phyloP scores from a whole-genome alignment of 306 rosid genomes.

The Lathyrus aphaca region DNA sequence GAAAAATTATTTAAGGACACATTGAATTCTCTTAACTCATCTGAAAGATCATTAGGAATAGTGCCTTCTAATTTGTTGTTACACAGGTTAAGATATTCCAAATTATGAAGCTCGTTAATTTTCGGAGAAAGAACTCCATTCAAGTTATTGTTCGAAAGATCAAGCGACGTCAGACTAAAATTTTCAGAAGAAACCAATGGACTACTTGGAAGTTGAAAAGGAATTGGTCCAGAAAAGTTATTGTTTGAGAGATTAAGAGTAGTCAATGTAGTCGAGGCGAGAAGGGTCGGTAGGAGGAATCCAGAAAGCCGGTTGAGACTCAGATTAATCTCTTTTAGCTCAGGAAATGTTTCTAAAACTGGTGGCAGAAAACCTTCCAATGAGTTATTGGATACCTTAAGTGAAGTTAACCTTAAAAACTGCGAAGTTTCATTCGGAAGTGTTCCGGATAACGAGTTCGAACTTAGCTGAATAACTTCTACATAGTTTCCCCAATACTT shows the following conservation, averaged over 20 bases:
- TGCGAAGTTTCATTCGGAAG: constrained; percentile 59
- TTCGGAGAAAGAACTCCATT: constrained; percentile 60
- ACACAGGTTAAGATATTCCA: constrained; percentile 62
- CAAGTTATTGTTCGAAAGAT: constrained; percentile 75
- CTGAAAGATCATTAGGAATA: constrained; percentile 69
- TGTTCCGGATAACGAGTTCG: constrained; percentile 65
- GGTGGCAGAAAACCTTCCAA: constrained; percentile 71
- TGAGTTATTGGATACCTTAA: constrained; percentile 65
- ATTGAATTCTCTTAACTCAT: constrained; percentile 55
- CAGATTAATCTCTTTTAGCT: constrained; percentile 66
- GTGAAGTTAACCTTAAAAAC: constrained; percentile 61
- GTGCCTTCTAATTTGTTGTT: constrained; percentile 61
- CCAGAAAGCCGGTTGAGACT: constrained; percentile 73
- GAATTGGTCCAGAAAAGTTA: constrained; percentile 63
- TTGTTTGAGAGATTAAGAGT: constrained; percentile 64
- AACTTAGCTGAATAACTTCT: constrained; percentile 68
- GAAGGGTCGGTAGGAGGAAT: constrained; percentile 55
- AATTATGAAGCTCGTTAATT: constrained; percentile 53
- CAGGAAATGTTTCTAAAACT: constrained; percentile 64
- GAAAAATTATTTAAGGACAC: constrained; percentile 76
- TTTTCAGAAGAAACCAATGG: constrained; percentile 44
- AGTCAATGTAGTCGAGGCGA: constrained; percentile 64
- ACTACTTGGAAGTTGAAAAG: constrained; percentile 39
- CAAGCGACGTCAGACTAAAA: constrained; percentile 57
- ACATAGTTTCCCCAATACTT: constrained; percentile 77